Percentiles rank a stretch among this genome's conserved stretches.
Evolutionary conservation across 192 early-diverging fungal genomes (phyloP).

Genomic region (Podila minutissima): DNA sequence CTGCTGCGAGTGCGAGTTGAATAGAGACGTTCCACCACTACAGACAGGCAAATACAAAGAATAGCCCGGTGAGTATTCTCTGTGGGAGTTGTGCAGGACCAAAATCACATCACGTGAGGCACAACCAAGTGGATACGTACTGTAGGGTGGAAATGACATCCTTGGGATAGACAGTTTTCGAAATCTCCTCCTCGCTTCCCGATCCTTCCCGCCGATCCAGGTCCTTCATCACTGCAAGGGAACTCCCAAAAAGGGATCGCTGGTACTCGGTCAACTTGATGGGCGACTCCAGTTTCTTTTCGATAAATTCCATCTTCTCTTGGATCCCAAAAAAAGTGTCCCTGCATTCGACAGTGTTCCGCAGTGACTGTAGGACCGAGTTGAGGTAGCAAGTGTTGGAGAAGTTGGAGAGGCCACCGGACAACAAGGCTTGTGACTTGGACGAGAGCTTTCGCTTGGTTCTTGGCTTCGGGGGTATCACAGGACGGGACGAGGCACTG

Average conservation of each 20-base stretch:
- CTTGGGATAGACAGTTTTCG: slow-evolving; percentile 21
- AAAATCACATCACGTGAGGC: background rate
- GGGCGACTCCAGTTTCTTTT: background rate
- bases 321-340: slow-evolving; percentile 14
- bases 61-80: background rate
- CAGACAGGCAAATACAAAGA: background rate
- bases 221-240: background rate
- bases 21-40: slow-evolving; percentile 24
- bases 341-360: slow-evolving; percentile 23
- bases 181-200: background rate
- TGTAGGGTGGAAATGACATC: slow-evolving; percentile 18
- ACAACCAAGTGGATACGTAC: slow-evolving; percentile 6
- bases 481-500: background rate
- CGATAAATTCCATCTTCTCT: slow-evolving; percentile 9
- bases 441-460: slow-evolving; percentile 8
- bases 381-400: slow-evolving; percentile 48
- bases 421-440: slow-evolving; percentile 15
- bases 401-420: slow-evolving; percentile 34
- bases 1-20: slow-evolving; percentile 43
- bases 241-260: slow-evolving; percentile 16
- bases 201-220: slow-evolving; percentile 13
- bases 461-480: slow-evolving; percentile 1
- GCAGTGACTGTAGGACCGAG: slow-evolving; percentile 28
- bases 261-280: slow-evolving; percentile 12
- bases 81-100: too few relatives aligned